Percentiles rank a stretch among this genome's conserved stretches.
Conservation (phyloP, 305 asterid genomes). For the Fraxinus nigra region DNA sequence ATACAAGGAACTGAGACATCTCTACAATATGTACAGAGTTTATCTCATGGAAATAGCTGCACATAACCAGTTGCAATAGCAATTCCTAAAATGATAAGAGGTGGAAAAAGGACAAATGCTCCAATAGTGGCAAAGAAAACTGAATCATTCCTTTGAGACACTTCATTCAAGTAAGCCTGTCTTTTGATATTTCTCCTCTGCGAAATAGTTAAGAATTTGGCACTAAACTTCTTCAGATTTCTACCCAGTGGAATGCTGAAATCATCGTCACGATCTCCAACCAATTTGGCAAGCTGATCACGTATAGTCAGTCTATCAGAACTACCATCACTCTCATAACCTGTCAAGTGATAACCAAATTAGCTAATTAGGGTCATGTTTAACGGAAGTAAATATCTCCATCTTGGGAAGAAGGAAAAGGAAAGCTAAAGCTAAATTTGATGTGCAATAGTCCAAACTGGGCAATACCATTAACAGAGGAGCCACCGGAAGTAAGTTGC, state of each 20-base stretch:
- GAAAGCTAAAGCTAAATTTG: not conserved
- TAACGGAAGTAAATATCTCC: not conserved
- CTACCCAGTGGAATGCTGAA: constrained; percentile 78
- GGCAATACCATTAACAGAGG: constrained; percentile 46
- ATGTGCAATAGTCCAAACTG: not conserved
- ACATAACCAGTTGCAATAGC: constrained; percentile 91
- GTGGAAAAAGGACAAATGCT: constrained; percentile 76
- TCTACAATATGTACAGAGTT: constrained; percentile 28
- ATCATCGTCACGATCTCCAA: constrained; percentile 69
- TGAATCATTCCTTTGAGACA: constrained; percentile 81
- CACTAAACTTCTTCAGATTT: constrained; percentile 68
- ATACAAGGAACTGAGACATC: constrained; percentile 13
- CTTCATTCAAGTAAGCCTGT: constrained; percentile 71
- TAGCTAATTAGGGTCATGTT: not conserved
- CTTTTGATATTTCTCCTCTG: constrained; percentile 89
- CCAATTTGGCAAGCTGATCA: constrained; percentile 64
- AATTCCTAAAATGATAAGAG: constrained; percentile 71
- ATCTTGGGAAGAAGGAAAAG: not conserved
- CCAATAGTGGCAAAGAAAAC: constrained; percentile 83
- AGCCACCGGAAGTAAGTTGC: constrained; percentile 61
- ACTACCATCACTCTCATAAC: constrained; percentile 57
- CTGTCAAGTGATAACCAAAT: constrained; percentile 30
- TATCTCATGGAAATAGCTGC: constrained; percentile 71
- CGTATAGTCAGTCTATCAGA: constrained; percentile 50
- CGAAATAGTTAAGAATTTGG: constrained; percentile 74